Evolutionary conservation across 2,329 filamentous ascomycete genomes (phyloP), one percentile per base, ranked within the genome.

Genomic region (Aspergillus fischeri): DNA sequence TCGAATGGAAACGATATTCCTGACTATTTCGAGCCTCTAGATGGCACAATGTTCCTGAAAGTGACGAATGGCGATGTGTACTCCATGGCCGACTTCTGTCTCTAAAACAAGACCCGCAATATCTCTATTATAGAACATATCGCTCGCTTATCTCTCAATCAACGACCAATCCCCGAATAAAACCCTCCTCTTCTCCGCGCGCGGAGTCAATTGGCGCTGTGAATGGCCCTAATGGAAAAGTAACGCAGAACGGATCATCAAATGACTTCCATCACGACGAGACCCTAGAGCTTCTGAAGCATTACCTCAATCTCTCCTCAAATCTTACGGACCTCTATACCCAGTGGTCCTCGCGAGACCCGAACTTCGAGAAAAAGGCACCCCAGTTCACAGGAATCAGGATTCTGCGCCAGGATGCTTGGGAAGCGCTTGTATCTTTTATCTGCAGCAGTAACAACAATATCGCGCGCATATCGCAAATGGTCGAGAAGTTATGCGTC

Each of bases 371-470:
- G 66, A 89, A 87, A 69, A 91, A 90, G 64, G 93, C 94, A 0
- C 88, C 90, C 0, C 86, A 88, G 55, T 99, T 99, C 72, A 88
- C 88, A 0, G 94, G 95, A 11, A 89, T 99, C 55, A 87, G 94
- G 24, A 97, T 99, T 63, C 78, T 99, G 48, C 90, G 88, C 66
- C 94, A 99, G 77, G 92, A 97, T 78, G 87, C 93, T 1, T 99
- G 95, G 94, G 94, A 99, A 74, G 87, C 94, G 0, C 80, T 99
- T 24, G 80, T 99, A 25, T 88, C 89, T 56, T 99, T 99, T 75
- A 99, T 99, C 62, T 99, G 94, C 81, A 97, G 92, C 75, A 96
- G 92, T 75, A 99, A 99, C 76, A 99, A 99, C 77, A 97, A 99
- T 71, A 99, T 99, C 59, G 83, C 87, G 2, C 86, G 94, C 42